These are phyloP conservation scores for Nitzschia sp. DNA, from an alignment of 108 stramenopile genomes.

Conservation along the genomic window DNA sequence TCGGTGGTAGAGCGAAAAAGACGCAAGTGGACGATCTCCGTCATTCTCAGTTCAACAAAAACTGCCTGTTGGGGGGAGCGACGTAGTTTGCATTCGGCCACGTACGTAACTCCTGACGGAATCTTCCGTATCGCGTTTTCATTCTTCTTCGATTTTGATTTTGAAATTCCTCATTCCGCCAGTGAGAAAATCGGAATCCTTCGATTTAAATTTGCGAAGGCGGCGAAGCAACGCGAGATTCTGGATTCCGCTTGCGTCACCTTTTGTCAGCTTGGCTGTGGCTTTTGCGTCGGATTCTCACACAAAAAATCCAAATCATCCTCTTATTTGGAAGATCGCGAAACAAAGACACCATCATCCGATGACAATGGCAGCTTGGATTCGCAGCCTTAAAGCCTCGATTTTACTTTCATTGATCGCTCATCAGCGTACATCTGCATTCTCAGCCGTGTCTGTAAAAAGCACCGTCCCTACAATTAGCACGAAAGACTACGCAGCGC, in stretches of 20 bases:
- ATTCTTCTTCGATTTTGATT: not conserved
- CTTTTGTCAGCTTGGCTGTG: too few relatives aligned
- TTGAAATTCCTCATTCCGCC: not conserved
- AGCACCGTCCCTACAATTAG: not conserved
- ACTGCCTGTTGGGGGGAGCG: not conserved
- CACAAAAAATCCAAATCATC: too few relatives aligned
- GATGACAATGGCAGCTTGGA: not conserved
- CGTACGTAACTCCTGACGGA: not conserved
- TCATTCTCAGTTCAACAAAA: slow-evolving; percentile 11
- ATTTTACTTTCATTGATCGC: not conserved
- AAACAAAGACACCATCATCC: not conserved
- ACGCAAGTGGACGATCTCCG: too few relatives aligned
- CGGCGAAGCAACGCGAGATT: too few relatives aligned
- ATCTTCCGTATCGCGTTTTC: not conserved
- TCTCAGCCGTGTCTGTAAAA: not conserved
- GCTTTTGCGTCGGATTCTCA: too few relatives aligned
- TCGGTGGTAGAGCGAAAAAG: not conserved
- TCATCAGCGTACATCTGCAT: not conserved
- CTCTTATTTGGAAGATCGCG: not conserved
- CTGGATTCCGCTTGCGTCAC: too few relatives aligned
- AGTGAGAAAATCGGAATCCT: too few relatives aligned
- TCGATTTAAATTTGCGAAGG: too few relatives aligned
- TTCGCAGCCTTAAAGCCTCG: not conserved
- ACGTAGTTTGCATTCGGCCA: not conserved
- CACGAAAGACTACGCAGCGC: not conserved